A percentile compares a stretch with the other conserved stretches of the same genome.
Conservation (phyloP, 441 rosid genomes). For the Brassica hybrid region DNA sequence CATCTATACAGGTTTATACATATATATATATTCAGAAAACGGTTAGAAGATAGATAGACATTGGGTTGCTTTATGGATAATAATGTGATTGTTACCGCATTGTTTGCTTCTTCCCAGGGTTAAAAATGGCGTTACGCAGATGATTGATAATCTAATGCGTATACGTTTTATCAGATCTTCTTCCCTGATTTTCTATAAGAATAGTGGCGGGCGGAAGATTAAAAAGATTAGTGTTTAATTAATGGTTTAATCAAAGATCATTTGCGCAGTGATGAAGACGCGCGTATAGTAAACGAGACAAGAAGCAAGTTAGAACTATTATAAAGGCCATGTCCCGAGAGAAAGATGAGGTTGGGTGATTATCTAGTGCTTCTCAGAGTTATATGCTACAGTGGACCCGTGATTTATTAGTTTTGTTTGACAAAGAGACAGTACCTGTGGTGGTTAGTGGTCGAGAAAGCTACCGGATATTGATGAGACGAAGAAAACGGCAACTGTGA, state of each 20-base stretch:
- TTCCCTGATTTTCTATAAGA: not conserved
- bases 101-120: not conserved
- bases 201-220: slow-evolving; percentile 13
- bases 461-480: not conserved
- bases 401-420: slow-evolving; percentile 27
- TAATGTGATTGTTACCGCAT: slow-evolving; percentile 10
- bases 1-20: not conserved
- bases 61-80: slow-evolving; percentile 3
- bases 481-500: not conserved
- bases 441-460: slow-evolving; percentile 29
- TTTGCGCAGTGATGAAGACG: slow-evolving; percentile 31
- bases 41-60: not conserved
- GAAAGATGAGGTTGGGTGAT: not conserved
- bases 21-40: not conserved
- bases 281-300: slow-evolving; percentile 31
- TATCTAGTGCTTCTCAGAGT: slow-evolving; percentile 27
- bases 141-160: slow-evolving; percentile 14
- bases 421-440: slow-evolving; percentile 26
- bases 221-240: not conserved
- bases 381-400: slow-evolving; percentile 27
- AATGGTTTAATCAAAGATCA: no score
- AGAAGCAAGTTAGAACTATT: slow-evolving; percentile 28
- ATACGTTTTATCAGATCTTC: slow-evolving; percentile 17
- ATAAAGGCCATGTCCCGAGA: slow-evolving; percentile 13
- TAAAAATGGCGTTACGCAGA: slow-evolving; percentile 4